These are phyloP conservation scores for Pythium pyrilobum DNA, from an alignment of 352 stramenopile species.

Conservation along the genomic window DNA sequence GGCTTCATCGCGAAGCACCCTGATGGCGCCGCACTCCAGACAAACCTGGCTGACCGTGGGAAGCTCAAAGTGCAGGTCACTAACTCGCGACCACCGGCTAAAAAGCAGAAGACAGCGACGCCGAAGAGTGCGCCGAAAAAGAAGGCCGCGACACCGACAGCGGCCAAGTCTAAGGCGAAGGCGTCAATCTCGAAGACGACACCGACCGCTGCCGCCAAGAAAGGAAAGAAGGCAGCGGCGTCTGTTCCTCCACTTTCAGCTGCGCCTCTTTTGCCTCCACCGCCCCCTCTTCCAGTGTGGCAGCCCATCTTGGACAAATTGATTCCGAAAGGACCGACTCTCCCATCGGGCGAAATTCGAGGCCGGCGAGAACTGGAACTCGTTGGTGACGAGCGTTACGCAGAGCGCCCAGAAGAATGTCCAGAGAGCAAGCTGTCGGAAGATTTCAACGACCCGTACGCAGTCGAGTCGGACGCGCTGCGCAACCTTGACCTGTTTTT, in stretches of 20 bases:
- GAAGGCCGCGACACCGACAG: constrained; percentile 1
- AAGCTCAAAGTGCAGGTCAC: constrained; percentile 42
- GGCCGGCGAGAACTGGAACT: constrained; percentile 55
- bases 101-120: constrained; percentile 26
- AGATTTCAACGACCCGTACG: constrained; percentile 66
- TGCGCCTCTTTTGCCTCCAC: not conserved
- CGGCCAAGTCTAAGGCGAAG: not conserved
- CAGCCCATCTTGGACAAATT: constrained; percentile 44
- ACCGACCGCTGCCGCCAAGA: not conserved
- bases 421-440: constrained; percentile 52
- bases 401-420: constrained; percentile 36
- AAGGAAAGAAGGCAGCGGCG: constrained; percentile 4
- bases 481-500: constrained; percentile 82
- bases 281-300: constrained; percentile 7
- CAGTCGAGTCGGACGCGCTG: constrained; percentile 56
- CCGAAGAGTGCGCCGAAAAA: constrained; percentile 16
- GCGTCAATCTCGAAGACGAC: not conserved
- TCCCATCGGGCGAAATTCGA: constrained; percentile 50
- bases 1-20: constrained; percentile 24
- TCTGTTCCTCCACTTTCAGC: not conserved
- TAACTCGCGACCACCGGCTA: constrained; percentile 31
- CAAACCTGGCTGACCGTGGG: constrained; percentile 13
- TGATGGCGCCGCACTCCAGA: constrained; percentile 11
- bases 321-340: constrained; percentile 51
- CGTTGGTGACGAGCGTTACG: constrained; percentile 23